Evolutionary conservation across 805 yeast genomes (phyloP), one percentile per base, ranked within the genome.

Genomic region (Ogataea polymorpha): DNA sequence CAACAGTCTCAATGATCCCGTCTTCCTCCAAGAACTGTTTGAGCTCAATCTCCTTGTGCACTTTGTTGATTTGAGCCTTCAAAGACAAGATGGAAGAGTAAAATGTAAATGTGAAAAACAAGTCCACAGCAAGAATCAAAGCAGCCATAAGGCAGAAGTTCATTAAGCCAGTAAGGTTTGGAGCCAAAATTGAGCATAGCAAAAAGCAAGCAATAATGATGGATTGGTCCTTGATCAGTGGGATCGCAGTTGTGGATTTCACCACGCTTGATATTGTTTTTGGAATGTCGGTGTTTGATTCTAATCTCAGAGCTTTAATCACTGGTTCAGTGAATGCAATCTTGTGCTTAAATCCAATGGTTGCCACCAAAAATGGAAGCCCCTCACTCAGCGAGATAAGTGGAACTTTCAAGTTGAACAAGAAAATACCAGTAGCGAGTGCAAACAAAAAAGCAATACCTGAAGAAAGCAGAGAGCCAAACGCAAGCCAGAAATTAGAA

Each of bases 341-440:
- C 56, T 90, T 88, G 61, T 86, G 85, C 59, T 87, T 89, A 65
- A 91, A 91, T 2, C 98, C 99, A 57, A 91, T 79, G 4, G 88
- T 82, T 15, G 95, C 88, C 16, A 91, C 95, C 56, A 91, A 74
- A 63, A 91, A 91, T 16, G 99, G 99, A 33, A 91, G 66, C 24
- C 97, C 97, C 66, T 91, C 97, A 42, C 89, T 77, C 50, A 91
- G 70, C 41, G 86, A 79, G 41, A 86, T 68, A 41, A 87, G 69
- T 7, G 95, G 80, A 23, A 91, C 81, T 37, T 74, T 75, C 33
- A 77, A 66, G 25, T 77, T 75, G 35, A 85, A 65, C 23, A 77
- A 55, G 42, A 74, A 71, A 24, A 78, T 74, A 7, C 86, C 72
- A 36, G 82, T 67, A 45, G 77, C 79, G 34, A 85, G 70, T 2